Evolutionary conservation across 164 flowering plant genomes (phyloP), one percentile per base, ranked within the genome.

Genomic region (Echeveria elegans): DNA sequence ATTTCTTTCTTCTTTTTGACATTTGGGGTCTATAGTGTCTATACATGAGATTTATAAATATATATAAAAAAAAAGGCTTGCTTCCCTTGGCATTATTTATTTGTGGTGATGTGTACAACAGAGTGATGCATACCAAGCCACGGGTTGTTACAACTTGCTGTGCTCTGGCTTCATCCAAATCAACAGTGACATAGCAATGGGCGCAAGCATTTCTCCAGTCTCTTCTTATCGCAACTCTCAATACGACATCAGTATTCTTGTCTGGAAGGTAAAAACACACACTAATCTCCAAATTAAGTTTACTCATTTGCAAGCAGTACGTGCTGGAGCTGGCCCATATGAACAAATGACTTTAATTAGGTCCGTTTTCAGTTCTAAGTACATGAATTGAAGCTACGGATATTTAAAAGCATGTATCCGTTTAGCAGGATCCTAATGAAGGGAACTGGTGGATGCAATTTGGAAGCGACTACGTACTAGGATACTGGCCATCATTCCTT

Each of bases 121-220:
- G 98, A 90, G 93, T 69, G 96, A 88, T 79, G 96, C 93, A 40
- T 92, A 88, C 70, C 88, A 88, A 77, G 95, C 88, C 69, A 88
- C 96, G 0, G 98, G 98, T 0, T 93, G 98, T 82, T 93, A 90
- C 82, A 87, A 93, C 62, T 86, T 88, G 4, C 86, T 85, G 2
- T 93, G 98, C 80, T 86, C 97, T 5, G 98, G 97, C 62, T 93
- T 93, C 72, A 85, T 93, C 75, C 98, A 88, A 74, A 80, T 88
- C 72, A 88, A 81, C 85, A 88, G 78, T 70, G 83, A 83, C 43
- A 83, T 93, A 70, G 94, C 94, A 50, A 83, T 90, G 88, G 98
- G 97, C 43, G 95, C 92, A 56, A 87, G 87, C 82, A 83, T 92
- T 72, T 83, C 85, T 61, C 93, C 93, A 28, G 77, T 90, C 29